Evolutionary conservation across 495 filamentous ascomycete genomes (phyloP), one percentile per base, ranked within the genome.

Genomic region (Daldinia loculata): DNA sequence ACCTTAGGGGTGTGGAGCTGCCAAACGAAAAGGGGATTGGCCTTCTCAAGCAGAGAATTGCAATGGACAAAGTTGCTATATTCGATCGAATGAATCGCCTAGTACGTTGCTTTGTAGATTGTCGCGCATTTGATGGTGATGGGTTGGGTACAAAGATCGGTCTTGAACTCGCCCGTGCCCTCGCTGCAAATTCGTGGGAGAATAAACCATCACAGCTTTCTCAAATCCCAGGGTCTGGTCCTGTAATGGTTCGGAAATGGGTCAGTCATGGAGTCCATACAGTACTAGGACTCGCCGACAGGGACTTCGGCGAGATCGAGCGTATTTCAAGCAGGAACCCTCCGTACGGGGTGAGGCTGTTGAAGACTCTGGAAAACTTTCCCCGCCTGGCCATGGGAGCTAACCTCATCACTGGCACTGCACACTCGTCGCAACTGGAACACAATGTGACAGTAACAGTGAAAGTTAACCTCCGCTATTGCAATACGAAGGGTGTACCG

Each of bases 141-240:
- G 88, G 92, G 0, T 73, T 90, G 3, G 81, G 89, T 9, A 85
- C 87, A 9, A 85, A 86, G 52, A 91, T 89, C 66, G 91, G 92
- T 11, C 82, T 98, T 15, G 92, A 96, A 74, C 84, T 98, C 19
- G 85, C 89, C 6, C 84, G 96, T 64, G 92, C 92, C 62, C 84
- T 98, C 43, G 85, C 87, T 30, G 93, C 93, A 11, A 88, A 86
- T 64, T 91, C 89, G 4, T 98, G 96, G 96, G 96, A 98, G 66
- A 87, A 91, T 36, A 93, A 90, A 0, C 89, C 93, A 1, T 84
- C 90, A 17, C 92, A 98, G 61, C 87, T 99, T 77, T 94, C 92
- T 61, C 95, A 99, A 74, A 85, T 99, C 8, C 89, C 92, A 3
- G 87, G 89, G n/a, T 86, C 97, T 53, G 96, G 95, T 0, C 83